phyloP scores from a whole-genome alignment of 1,284 basidiomycete genomes.

The Melampsora abietis-canadensis region DNA sequence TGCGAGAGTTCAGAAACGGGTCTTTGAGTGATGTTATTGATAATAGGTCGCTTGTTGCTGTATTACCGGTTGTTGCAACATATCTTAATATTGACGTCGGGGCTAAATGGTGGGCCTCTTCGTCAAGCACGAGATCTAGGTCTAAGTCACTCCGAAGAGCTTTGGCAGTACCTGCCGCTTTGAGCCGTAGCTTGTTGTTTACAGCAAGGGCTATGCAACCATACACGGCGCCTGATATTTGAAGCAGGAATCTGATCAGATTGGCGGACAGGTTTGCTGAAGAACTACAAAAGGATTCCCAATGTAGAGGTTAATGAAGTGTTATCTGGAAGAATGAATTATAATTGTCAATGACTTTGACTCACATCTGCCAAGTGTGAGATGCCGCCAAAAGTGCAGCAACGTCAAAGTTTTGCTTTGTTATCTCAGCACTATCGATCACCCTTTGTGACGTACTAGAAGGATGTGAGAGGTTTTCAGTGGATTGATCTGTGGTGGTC shows the following conservation, averaged over 20 bases:
- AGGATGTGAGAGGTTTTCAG: too few relatives aligned
- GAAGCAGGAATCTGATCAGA: not conserved
- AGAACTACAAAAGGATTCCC: not conserved
- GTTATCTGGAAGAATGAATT: not conserved
- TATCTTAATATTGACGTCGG: not conserved
- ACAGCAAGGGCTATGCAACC: not conserved
- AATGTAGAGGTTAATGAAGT: not conserved
- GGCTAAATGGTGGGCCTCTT: not conserved
- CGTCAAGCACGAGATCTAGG: not conserved
- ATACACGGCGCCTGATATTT: conserved; percentile 1
- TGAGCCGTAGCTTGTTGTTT: not conserved
- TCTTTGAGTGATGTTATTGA: not conserved
- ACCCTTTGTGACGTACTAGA: not conserved
- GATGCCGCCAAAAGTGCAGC: not conserved
- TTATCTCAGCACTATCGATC: not conserved
- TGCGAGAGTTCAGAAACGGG: not conserved
- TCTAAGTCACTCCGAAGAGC: not conserved
- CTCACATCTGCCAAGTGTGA: conserved; percentile 1
- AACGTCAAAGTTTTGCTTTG: not conserved
- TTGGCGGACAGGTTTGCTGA: not conserved
- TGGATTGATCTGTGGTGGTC: too few relatives aligned
- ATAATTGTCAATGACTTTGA: too few relatives aligned
- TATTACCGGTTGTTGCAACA: not conserved
- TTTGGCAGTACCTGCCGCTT: not conserved
- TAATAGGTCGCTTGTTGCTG: not conserved